Conservation (phyloP, 2,329 filamentous ascomycete genomes). For the Fusarium mundagurra region DNA sequence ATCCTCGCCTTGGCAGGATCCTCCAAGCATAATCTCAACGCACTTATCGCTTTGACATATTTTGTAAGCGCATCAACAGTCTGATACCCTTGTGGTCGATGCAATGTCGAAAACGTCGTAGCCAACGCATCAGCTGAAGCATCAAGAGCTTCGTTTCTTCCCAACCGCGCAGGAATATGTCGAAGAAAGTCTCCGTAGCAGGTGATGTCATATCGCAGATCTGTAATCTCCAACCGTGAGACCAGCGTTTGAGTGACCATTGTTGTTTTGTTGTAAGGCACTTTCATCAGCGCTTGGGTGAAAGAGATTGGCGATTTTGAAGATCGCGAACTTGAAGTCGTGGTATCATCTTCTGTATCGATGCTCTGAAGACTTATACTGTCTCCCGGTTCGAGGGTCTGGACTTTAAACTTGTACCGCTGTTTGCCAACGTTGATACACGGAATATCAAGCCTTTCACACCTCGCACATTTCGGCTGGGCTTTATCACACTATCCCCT, state of each 20-base stretch:
- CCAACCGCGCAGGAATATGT: conserved; percentile 57
- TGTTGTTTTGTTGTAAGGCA: conserved; percentile 47
- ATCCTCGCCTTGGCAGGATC: conserved; percentile 43
- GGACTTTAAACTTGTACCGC: conserved; percentile 60
- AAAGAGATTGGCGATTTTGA: conserved; percentile 3
- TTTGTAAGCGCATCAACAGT: conserved; percentile 39
- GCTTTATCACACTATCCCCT: conserved; percentile 56
- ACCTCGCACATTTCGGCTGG: conserved; percentile 56
- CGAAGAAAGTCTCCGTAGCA: conserved; percentile 58
- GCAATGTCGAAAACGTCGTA: conserved; percentile 39
- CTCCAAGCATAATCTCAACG: conserved; percentile 41
- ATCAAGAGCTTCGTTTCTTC: conserved; percentile 57
- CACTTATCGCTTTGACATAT: conserved; percentile 46
- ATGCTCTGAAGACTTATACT: conserved; percentile 1
- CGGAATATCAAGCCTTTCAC: conserved; percentile 54
- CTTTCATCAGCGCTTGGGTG: neutral
- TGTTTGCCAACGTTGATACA: conserved; percentile 59
- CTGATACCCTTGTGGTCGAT: conserved; percentile 25
- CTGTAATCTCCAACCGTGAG: conserved; percentile 49
- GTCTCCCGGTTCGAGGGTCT: conserved; percentile 24
- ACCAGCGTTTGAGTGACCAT: conserved; percentile 39
- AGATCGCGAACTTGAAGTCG: neutral
- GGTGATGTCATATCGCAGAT: conserved; percentile 58
- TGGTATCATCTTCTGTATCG: conserved; percentile 9
- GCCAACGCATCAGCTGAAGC: conserved; percentile 47